Conservation (phyloP, 2,329 filamentous ascomycete species). For the Dryadomyces quercus-mongolicae region DNA sequence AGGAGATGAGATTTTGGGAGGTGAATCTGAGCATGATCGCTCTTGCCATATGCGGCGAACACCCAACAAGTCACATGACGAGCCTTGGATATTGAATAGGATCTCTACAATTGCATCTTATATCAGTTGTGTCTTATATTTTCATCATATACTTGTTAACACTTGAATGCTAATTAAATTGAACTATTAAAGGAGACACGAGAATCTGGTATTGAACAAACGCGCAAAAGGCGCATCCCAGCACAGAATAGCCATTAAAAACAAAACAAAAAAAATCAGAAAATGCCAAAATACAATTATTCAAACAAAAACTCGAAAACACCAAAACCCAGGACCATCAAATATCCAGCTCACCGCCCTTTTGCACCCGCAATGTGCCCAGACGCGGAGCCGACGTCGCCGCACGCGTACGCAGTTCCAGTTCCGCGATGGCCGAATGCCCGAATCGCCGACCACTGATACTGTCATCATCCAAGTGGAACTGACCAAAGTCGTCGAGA, state of each 20-base stretch:
- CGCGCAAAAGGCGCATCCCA: no score
- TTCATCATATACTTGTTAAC: no score
- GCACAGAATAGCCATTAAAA: no score
- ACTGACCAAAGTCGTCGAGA: neutral
- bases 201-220: no score
- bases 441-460: neutral
- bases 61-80: no score
- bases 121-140: no score
- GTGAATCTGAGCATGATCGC: neutral
- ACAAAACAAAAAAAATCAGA: neutral
- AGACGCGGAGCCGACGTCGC: neutral
- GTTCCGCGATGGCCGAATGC: neutral
- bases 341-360: constrained; percentile 10
- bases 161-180: no score
- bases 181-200: no score
- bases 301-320: neutral
- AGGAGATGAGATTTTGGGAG: no score
- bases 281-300: neutral
- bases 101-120: no score
- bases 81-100: no score
- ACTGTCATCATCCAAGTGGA: neutral
- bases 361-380: constrained; percentile 11
- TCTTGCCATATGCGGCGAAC: neutral
- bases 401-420: constrained; percentile 1
- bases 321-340: neutral